Evolutionary conservation across 2,329 filamentous ascomycete species (phyloP), one percentile per base, ranked within the genome.

Genomic region (Whalleya microplaca): DNA sequence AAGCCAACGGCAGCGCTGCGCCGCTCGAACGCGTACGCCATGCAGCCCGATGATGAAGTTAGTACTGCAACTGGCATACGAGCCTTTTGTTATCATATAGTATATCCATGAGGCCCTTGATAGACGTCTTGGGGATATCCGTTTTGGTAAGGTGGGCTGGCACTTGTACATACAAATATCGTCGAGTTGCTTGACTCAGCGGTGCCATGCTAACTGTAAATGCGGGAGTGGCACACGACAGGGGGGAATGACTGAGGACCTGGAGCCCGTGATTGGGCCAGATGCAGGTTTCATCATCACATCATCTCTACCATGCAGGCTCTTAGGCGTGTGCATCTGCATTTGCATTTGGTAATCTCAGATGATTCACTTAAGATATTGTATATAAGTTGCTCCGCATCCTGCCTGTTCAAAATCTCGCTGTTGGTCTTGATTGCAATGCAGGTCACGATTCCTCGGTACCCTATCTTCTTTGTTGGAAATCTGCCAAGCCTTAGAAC

Each of bases 241-340:
- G 50, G 57, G 57, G 60, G 32, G 19, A 52, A 61, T 53, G 50
- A 54, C 40, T 61, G 48, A 55, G 55, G 51, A 47, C 57, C 50
- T 47, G 48, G 55, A 42, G 52, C 21, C 48, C 48, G 45, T 61
- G 49, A 58, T 63, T 63, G 58, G 60, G 49, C 41, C 23, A 21
- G 51, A 55, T 61, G 57, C 50, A 58, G 45, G 57, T 58, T 55
- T 56, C 50, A 61, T 60, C 60, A 51, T 63, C 60, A 63, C 60
- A 63, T 63, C 60, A 63, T 58, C 55, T 48, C 56, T 48, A 48
- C 44, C 45, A 51, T 42, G 45, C 54, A 53, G 54, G 51, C 14
- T 37, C 32, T 40, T 56, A 45, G 51, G 51, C 48, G 50, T 55
- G 53, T 50, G 59, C 32, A 37, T 37, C 57, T 27, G 45, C 46